These are phyloP conservation scores for Cystofilobasidium bisporidii DNA, from an alignment of 768 basidiomycete genomes.

Conservation along the genomic window DNA sequence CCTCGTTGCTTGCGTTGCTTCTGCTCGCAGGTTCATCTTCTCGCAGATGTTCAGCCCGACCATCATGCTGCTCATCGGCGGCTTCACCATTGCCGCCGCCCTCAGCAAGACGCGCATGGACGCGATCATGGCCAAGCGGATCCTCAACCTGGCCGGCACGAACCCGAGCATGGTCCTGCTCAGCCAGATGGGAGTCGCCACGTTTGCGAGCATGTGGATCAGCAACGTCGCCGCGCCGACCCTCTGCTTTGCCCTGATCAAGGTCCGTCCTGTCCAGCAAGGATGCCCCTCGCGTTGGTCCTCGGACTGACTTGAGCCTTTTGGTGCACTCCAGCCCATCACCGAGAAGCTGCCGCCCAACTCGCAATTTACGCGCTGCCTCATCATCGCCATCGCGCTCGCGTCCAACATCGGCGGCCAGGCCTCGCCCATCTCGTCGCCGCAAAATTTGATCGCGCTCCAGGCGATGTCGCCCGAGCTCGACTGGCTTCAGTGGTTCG, in stretches of 20 bases:
- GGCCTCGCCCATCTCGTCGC: slow-evolving; percentile 92
- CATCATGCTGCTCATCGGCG: slow-evolving; percentile 95
- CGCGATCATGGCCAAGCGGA: slow-evolving; percentile 71
- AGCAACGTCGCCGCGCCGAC: slow-evolving; percentile 98
- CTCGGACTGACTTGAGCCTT: background rate
- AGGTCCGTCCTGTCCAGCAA: slow-evolving; percentile 46
- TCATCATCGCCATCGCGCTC: slow-evolving; percentile 93
- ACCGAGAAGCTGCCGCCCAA: slow-evolving; percentile 78
- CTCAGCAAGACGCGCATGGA: slow-evolving; percentile 93
- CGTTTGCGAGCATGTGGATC: slow-evolving; percentile 99
- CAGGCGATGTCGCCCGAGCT: slow-evolving; percentile 72
- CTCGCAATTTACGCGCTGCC: slow-evolving; percentile 74
- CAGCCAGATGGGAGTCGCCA: slow-evolving; percentile 90
- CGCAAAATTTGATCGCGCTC: slow-evolving; percentile 91
- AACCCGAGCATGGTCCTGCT: slow-evolving; percentile 76
- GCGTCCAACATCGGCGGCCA: slow-evolving; percentile 97
- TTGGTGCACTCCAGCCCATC: slow-evolving; percentile 57
- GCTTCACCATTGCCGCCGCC: slow-evolving; percentile 95
- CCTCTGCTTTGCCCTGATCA: slow-evolving; percentile 88
- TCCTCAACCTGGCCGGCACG: slow-evolving; percentile 82
- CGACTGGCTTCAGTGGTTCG: slow-evolving; percentile 89
- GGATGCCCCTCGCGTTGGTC: background rate
- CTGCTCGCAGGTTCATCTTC: slow-evolving; percentile 65
- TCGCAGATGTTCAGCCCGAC: slow-evolving; percentile 94
- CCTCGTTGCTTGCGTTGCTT: slow-evolving; percentile 2